Evolutionary conservation across 108 stramenopile genomes (phyloP), one percentile per base, ranked within the genome.

Genomic region (Nannochloropsis gaditana): DNA sequence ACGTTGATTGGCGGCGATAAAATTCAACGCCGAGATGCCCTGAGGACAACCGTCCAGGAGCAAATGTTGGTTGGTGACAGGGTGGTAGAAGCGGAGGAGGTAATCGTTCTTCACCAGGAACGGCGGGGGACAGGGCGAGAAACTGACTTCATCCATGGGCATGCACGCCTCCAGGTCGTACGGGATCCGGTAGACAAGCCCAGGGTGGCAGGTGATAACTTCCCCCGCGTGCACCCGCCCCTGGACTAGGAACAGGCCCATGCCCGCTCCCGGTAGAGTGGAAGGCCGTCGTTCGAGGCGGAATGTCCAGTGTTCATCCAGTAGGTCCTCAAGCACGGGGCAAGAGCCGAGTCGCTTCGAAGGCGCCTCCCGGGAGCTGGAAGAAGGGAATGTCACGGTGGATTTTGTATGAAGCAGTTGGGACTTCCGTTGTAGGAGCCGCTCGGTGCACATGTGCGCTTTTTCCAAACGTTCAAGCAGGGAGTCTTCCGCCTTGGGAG

Each of bases 71-170:
- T 73, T 6, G 59, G 59, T 73, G 5, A n/a, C 59, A 6, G 59
- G 19, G 59, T 73, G 59, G 8, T 73, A 8, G n/a, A 73, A 73
- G 15, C 59, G 59, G 6, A 73, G 59, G 8, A 73, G 59, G 6
- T 73, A 73, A n/a, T 73, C 59, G 59, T 73, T 73, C n/a, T 73
- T 73, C 2, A 73, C 19, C 15, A 73, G 59, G 59, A 73, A 73
- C 19, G 59, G n/a, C 19, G 59, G 59, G n/a, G 59, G 59, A n/a
- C 59, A 73, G 8, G 59, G 59, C 5, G 59, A n/a, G 59, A 73
- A 73, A n/a, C 19, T n/a, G 59, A 73, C 59, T n/a, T 73, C 59
- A n/a, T 73, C 59, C 59, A 73, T 73, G n/a, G 3, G 59, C 59
- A 73, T 73, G 59, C 59, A 73, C 19, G 8, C n/a, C n/a, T 73